Evolutionary conservation across 2,329 filamentous ascomycete genomes (phyloP).

Genomic region (Paecilomyces dactylethromorphus): DNA sequence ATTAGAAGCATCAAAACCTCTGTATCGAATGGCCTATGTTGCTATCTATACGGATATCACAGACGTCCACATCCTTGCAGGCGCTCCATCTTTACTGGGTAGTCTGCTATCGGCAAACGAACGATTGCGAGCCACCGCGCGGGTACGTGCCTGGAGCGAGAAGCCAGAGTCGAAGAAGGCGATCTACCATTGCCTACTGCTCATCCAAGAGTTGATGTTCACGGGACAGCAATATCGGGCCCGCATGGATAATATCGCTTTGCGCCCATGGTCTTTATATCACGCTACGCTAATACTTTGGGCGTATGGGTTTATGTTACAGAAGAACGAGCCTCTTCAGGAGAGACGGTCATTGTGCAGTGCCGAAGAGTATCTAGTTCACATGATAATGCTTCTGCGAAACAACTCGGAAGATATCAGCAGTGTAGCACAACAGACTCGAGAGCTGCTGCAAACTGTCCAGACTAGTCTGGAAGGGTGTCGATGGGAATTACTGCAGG

Average conservation of each 20-base stretch:
- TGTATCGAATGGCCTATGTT: conserved; percentile 20
- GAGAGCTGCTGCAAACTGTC: conserved; percentile 13
- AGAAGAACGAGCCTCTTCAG: conserved; percentile 1
- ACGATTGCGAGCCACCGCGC: conserved; percentile 10
- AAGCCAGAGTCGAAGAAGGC: conserved; percentile 14
- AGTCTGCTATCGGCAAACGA: conserved; percentile 12
- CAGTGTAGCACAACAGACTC: conserved; percentile 10
- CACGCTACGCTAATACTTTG: conserved; percentile 18
- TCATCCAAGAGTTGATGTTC: conserved; percentile 19
- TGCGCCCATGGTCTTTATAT: conserved; percentile 19
- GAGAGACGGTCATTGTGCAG: conserved; percentile 2
- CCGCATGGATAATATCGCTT: conserved; percentile 15
- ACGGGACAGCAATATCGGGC: conserved; percentile 15
- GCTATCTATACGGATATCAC: conserved; percentile 19
- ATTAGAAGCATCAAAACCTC: conserved; percentile 14
- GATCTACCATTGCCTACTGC: conserved; percentile 15
- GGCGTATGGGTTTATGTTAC: conserved; percentile 16
- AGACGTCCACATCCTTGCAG: conserved; percentile 20
- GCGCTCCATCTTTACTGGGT: conserved; percentile 16
- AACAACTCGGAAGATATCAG: conserved; percentile 8
- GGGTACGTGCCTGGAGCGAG: conserved; percentile 15
- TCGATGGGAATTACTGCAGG: conserved; percentile 20
- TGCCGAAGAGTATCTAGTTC: conserved; percentile 15
- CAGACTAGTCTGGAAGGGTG: conserved; percentile 14
- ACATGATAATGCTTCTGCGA: conserved; percentile 13